A percentile compares a stretch with the other conserved stretches of the same genome.
Conservation (phyloP, 768 basidiomycete genomes). For the Tylopilus balloui region DNA sequence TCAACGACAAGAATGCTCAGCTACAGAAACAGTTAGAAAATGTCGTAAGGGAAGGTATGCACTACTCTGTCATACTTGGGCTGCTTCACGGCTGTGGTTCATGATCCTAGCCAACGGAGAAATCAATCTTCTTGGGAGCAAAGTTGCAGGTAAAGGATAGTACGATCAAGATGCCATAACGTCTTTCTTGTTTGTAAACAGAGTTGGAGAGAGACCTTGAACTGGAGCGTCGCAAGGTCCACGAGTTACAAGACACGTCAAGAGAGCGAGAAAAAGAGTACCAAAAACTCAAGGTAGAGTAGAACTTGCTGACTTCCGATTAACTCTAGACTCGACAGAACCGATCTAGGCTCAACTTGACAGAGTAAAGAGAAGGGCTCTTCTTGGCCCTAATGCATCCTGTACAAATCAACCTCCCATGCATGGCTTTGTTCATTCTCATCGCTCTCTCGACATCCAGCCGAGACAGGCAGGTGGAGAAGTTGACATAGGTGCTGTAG, state of each 20-base stretch:
- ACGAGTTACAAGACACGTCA: constrained; percentile 68
- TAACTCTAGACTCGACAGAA: neutral
- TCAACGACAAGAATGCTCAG: constrained; percentile 79
- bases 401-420: constrained; percentile 15
- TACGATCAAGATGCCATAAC: neutral
- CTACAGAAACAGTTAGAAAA: constrained; percentile 83
- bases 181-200: constrained; percentile 27
- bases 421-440: constrained; percentile 14
- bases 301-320: neutral
- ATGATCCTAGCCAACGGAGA: constrained; percentile 64
- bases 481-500: constrained; percentile 50
- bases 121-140: constrained; percentile 63
- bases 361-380: constrained; percentile 75
- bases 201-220: constrained; percentile 81
- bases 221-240: constrained; percentile 66
- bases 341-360: constrained; percentile 62
- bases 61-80: neutral
- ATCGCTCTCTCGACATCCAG: constrained; percentile 18
- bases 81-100: neutral
- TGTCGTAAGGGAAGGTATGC: constrained; percentile 74
- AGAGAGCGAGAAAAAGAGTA: constrained; percentile 84
- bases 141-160: constrained; percentile 49
- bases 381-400: constrained; percentile 46
- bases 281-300: constrained; percentile 77
- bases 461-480: constrained; percentile 19